Base-by-base conservation (phyloP, 2,329 filamentous ascomycete genomes). In the Blastomyces gilchristii region DNA sequence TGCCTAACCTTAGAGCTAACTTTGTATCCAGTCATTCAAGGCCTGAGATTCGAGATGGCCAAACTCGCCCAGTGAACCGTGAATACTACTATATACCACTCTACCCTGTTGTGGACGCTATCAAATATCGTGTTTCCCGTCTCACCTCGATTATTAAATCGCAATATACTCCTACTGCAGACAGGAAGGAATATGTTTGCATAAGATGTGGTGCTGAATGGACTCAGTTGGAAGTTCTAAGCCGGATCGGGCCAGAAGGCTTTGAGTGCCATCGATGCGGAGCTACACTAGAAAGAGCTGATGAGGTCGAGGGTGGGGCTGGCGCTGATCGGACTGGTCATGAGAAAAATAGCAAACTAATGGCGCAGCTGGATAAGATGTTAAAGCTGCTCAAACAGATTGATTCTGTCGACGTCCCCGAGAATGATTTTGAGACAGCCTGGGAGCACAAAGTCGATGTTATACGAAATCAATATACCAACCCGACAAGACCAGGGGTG, bases 31-130 rank as follows among this genome's bases (percentile, higher is more conserved):
- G 83, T 70, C 87, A 87, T 74, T 86, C 87, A 41, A 87, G 91
- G 65, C 84, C 87, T 59, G 91, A 96, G 73, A 79, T 89, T 62
- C 87, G 87, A 68, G 89, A 92, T 71, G 90, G 90, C 60, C 89
- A 91, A 64, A 87, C 89, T 63, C 87, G 91, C 61, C 88, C 90
- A 5, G 87, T 89, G 68, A 91, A 88, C 72, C 85, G 90, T 70
- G 96, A 93, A 66, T 99, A 96, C 82, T 99, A 96, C 79, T 99
- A 90, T 77, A 93, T 99, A 73, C 92, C 97, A 74, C 95, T 95
- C 71, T 90, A 94, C 64, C 89, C 90, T 63, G 91, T 93, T 45
- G 91, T 99, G 71, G 94, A 99, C 77, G 91, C 90, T 58, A 95
- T 96, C 77, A 99, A 99, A 76, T 99, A 89, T 83, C 88, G 90